Percentiles rank a stretch among this genome's conserved stretches.
Conservation (phyloP, 345 rosid species). For the Salix dunnii region DNA sequence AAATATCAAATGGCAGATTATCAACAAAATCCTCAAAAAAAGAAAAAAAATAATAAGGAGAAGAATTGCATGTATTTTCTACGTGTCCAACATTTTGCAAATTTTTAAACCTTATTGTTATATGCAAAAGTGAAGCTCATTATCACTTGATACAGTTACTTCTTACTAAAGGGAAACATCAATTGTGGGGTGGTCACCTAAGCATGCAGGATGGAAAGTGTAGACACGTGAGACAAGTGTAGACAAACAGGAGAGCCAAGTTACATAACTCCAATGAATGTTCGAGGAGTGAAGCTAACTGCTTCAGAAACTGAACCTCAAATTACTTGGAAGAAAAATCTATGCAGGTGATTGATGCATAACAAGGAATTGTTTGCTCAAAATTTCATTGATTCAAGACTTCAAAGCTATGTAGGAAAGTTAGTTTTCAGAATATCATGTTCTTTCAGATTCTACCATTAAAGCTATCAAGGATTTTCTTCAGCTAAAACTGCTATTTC, state of each 20-base stretch:
- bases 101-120: neutral
- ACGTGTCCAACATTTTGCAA: neutral
- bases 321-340: neutral
- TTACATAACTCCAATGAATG: neutral
- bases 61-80: neutral
- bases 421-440: no score
- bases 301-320: neutral
- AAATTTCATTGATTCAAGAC: no score
- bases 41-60: neutral
- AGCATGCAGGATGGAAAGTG: neutral
- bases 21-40: slow-evolving; percentile 24
- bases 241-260: neutral
- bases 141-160: neutral
- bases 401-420: no score
- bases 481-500: no score
- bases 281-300: neutral
- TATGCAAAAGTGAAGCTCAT: neutral
- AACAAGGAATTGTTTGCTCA: neutral
- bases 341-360: neutral
- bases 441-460: no score
- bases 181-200: neutral
- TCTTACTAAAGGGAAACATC: neutral
- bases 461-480: no score
- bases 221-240: neutral
- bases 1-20: slow-evolving; percentile 21